These are phyloP conservation scores for Exophiala aquamarina DNA, from an alignment of 2,329 filamentous ascomycete species.

Conservation along the genomic window DNA sequence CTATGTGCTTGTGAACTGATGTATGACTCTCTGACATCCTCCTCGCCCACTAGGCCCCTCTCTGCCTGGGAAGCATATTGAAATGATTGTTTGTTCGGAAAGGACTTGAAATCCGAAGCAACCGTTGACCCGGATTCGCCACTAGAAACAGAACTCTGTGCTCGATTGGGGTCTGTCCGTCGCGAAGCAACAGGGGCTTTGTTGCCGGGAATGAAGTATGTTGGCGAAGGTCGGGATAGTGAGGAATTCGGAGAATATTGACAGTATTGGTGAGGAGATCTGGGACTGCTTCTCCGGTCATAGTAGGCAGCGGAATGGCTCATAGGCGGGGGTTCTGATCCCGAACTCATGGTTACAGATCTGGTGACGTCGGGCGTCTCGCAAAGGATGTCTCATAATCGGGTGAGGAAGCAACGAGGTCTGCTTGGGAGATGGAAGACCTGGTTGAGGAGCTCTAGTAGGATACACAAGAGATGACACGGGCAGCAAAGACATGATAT, in stretches of 20 bases:
- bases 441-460: slow-evolving; percentile 14
- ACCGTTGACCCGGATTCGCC: slow-evolving; percentile 23
- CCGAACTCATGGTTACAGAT: slow-evolving; percentile 13
- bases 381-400: slow-evolving; percentile 14
- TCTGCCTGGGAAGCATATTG: slow-evolving; percentile 17
- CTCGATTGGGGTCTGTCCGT: slow-evolving; percentile 15
- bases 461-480: slow-evolving; percentile 17
- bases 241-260: slow-evolving; percentile 7
- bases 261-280: slow-evolving; percentile 6
- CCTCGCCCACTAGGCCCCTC: slow-evolving; percentile 11
- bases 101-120: slow-evolving; percentile 19
- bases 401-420: slow-evolving; percentile 6
- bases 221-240: slow-evolving; percentile 9
- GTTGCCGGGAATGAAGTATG: slow-evolving; percentile 14
- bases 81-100: slow-evolving; percentile 16
- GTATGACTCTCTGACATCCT: slow-evolving; percentile 10
- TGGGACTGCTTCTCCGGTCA: slow-evolving; percentile 3
- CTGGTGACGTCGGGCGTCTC: not conserved
- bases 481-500: slow-evolving; percentile 15
- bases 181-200: slow-evolving; percentile 4
- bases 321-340: slow-evolving; percentile 16
- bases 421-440: slow-evolving; percentile 2
- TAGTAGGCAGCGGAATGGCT: slow-evolving; percentile 18
- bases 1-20: slow-evolving; percentile 8
- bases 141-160: slow-evolving; percentile 26